These are phyloP conservation scores for Scheffersomyces segobiensis DNA, from an alignment of 1,139 yeast species.

Conservation along the genomic window DNA sequence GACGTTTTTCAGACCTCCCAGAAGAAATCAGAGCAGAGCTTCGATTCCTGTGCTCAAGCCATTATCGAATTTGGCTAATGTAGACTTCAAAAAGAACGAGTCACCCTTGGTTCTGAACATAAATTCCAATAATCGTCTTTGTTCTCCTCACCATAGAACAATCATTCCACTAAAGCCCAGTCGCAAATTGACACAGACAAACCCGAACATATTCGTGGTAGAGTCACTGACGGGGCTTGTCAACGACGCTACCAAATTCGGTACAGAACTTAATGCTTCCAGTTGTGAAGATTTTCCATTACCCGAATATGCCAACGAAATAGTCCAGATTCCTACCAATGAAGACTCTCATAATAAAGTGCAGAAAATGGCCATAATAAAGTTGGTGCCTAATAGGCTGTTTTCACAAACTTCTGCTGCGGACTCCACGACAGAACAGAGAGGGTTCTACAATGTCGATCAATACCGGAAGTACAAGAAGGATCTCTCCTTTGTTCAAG, in stretches of 20 bases:
- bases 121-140: conserved; percentile 37
- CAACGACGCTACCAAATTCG: conserved; percentile 73
- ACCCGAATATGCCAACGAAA: conserved; percentile 59
- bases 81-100: conserved; percentile 16
- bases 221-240: conserved; percentile 67
- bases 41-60: conserved; percentile 35
- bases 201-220: conserved; percentile 51
- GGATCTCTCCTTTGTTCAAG: background rate
- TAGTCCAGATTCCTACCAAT: conserved; percentile 67
- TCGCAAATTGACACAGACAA: conserved; percentile 30
- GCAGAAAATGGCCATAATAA: conserved; percentile 53
- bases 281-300: conserved; percentile 65
- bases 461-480: conserved; percentile 28
- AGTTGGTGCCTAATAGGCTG: conserved; percentile 37
- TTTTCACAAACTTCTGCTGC: conserved; percentile 4
- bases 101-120: background rate
- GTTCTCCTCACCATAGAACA: conserved; percentile 42
- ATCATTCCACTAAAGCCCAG: conserved; percentile 38
- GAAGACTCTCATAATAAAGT: conserved; percentile 22
- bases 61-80: conserved; percentile 21
- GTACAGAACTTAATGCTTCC: conserved; percentile 70
- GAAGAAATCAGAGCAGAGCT: conserved; percentile 15
- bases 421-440: conserved; percentile 1
- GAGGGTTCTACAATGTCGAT: conserved; percentile 34
- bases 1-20: conserved; percentile 21